Evolutionary conservation across 2,329 filamentous ascomycete species (phyloP), one percentile per base, ranked within the genome.

Genomic region (Penicillium hordei): DNA sequence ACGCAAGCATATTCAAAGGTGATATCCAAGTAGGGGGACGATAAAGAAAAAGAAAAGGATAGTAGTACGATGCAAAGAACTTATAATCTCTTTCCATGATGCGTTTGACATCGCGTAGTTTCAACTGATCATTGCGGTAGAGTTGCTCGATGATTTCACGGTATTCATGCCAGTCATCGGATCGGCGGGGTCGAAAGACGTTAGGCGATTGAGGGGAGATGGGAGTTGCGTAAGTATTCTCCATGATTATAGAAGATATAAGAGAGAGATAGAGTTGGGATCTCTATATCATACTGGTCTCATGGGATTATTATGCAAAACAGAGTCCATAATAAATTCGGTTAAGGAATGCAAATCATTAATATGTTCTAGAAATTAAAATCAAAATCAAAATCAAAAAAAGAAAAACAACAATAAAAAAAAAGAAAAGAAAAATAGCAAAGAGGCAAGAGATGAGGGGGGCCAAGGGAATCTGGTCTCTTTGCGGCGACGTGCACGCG

Each of bases 21-120:
- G n/a, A 21, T 40, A 19, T 57, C 60, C 25, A 29, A 31, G 34
- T 42, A 50, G 40, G 33, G 33, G 19, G 42, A 55, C 49, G 15
- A 56, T 45, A 52, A 27, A 55, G 49, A 12, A n/a, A 5, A 29
- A 54, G 38, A 38, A 62, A 65, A 55, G 40, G 52, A 55, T 51
- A 51, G 50, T 46, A 49, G 50, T 72, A 75, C 72, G 72, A 73
- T 49, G 72, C 72, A 60, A 67, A 63, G 58, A 75, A 75, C 52
- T 68, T 70, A 64, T 74, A 67, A 45, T 75, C 67, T 21, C 65
- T 62, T 55, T 74, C 71, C 72, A 75, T 75, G 57, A 72, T 72
- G 50, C 64, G 62, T 58, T 73, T 74, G 4, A 75, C 72, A 68
- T 75, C 71, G 36, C 67, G 62, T 29, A 75, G 62, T 55, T 74